Base-by-base conservation (phyloP, 805 yeast species). In the Isabelozyma pseudorhagii region DNA sequence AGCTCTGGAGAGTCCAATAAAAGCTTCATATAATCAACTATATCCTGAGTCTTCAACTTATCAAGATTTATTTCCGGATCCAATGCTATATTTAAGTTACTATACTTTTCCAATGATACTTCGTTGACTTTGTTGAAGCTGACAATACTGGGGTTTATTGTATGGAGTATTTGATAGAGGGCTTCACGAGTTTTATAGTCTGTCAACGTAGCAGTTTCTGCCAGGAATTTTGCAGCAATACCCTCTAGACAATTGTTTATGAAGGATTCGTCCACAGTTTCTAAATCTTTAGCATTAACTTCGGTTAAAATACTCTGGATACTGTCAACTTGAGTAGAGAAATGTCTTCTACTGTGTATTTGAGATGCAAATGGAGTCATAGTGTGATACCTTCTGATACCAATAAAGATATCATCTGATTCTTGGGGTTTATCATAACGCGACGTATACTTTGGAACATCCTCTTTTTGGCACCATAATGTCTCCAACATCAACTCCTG, bases 401-500 rank as follows among this genome's bases (percentile, higher is more conserved):
- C 82, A 18, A 68, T 59, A 51, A 79, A 79, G 14, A 79, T 69
- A 47, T 72, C 71, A 57, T 79, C 58, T 7, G 47, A 48, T 13
- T 61, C 61, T 2, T 43, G 45, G 8, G 46, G 38, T 10, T 38
- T 13, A 25, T 57, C 62, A 5, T 51, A 54, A 6, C 62, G 50
- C 15, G 49, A 52, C 38, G 57, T 54, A 55, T 61, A 67, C 46
- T 59, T 52, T 34, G 49, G 55, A 15, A 62, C 56, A 31, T 80
- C 82, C 28, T 70, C 72, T 18, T 69, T 67, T 11, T 68, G 66
- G 29, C 78, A 74, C 85, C 89, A 90, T 41, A 90, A 60, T 21
- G 77, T 72, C 63, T 90, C 97, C 61, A 92, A 74, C 58, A 88
- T 82, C 54, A 93, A 68, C 50, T 80, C 84, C 14, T 66, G 62